Evolutionary conservation across 2,329 filamentous ascomycete species (phyloP), one percentile per base, ranked within the genome.

Genomic region (Botrytis sinoallii): DNA sequence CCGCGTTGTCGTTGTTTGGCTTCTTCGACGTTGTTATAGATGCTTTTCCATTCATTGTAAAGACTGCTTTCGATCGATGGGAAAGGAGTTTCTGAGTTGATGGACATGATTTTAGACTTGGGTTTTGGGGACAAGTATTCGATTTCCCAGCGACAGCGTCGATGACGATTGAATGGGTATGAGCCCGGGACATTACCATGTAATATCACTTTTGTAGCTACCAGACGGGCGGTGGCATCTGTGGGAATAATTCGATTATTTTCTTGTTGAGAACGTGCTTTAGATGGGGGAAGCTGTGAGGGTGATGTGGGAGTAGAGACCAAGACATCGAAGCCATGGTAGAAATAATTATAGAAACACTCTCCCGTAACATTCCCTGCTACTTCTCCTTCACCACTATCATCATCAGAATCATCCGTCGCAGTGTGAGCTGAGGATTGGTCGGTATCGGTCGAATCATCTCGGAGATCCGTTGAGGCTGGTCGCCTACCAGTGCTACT

Each of bases 301-400:
- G 91, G 86, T 8, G 86, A 81, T 0, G 89, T 89, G 0, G 93
- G 92, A 44, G 90, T 90, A 0, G 95, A 97, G n/a, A 99, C 88
- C 8, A 98, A 87, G 16, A 98, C 88, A 82, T 99, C 96, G 80
- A 99, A 97, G 2, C 96, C 96, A 75, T 97, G 91, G 77, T 95
- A 92, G 81, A 98, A 99, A 82, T 99, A 99, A 82, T 98, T 98
- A 83, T 96, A 98, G 81, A 98, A 99, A 77, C 91, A 94, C 81
- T 97, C 93, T 6, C 90, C 88, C 1, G 90, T 88, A 5, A 90
- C 77, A 81, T 86, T 84, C 76, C 85, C 84, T 1, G 85, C 84
- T 5, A 84, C 81, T 44, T 88, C 87, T 44, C 90, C 90, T 61
- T 89, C 87, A 25, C 89, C 87, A 35, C 86, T 87, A 40, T 93